A percentile compares a stretch with the other conserved stretches of the same genome.
These are phyloP conservation scores for Gossypium longicalyx DNA, from an alignment of 345 rosid genomes.

Conservation along the genomic window DNA sequence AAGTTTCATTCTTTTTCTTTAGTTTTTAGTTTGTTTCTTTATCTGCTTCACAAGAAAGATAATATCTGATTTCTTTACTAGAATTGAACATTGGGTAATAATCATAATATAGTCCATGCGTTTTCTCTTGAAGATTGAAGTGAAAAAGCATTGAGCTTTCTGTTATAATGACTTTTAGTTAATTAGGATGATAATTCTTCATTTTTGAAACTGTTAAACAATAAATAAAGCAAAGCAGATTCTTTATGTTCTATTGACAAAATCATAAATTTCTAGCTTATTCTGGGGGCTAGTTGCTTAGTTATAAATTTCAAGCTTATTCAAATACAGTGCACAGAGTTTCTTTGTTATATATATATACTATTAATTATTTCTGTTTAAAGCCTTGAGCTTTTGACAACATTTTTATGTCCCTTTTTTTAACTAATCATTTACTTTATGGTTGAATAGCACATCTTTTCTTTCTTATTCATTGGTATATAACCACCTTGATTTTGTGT, in stretches of 20 bases:
- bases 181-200: background rate
- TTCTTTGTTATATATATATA: background rate
- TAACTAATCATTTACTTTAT: background rate
- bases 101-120: background rate
- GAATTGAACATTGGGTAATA: background rate
- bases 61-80: background rate
- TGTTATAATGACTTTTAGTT: background rate
- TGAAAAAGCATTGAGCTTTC: background rate
- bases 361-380: background rate
- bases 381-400: background rate
- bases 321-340: background rate
- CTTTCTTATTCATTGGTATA: background rate
- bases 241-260: background rate
- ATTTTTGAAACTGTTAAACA: background rate
- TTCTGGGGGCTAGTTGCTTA: too few relatives aligned
- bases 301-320: background rate
- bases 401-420: background rate
- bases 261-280: background rate
- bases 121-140: background rate
- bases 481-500: slow-evolving; percentile 10
- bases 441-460: background rate
- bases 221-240: background rate
- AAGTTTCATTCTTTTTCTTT: background rate
- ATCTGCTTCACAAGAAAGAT: background rate
- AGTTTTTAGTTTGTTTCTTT: background rate